A percentile compares a stretch with the other conserved stretches of the same genome.
Evolutionary conservation across 176 grass and related monocot species (phyloP).

Genomic region (Oryza glumipatula): DNA sequence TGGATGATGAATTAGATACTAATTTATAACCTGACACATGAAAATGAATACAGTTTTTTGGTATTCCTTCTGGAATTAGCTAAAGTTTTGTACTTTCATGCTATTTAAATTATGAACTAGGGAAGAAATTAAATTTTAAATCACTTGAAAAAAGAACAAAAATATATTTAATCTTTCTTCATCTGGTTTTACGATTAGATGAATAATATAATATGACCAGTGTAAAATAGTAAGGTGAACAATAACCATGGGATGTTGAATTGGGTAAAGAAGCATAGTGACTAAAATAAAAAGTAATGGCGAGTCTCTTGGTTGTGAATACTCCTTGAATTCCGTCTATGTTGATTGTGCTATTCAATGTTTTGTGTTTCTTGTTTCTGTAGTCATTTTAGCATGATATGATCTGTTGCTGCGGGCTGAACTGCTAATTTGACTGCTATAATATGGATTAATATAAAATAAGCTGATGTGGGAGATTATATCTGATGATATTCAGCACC

Average conservation of each 20-base stretch:
- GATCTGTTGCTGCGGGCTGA: background rate
- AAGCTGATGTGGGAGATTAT: background rate
- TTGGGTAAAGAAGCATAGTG: slow-evolving; percentile 30
- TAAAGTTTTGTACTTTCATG: slow-evolving; percentile 4
- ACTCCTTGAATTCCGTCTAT: background rate
- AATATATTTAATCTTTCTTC: slow-evolving; percentile 14
- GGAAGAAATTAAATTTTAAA: slow-evolving; percentile 1
- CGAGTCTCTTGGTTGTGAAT: background rate
- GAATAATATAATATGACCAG: background rate
- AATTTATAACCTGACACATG: slow-evolving; percentile 30
- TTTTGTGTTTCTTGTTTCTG: slow-evolving; percentile 25
- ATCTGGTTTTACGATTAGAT: slow-evolving; percentile 15
- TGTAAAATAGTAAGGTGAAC: slow-evolving; percentile 27
- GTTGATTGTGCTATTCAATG: background rate
- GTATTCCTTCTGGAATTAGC: slow-evolving; percentile 19
- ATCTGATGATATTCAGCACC: background rate
- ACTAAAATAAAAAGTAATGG: background rate
- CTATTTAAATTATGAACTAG: slow-evolving; percentile 14
- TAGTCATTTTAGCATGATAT: slow-evolving; percentile 3
- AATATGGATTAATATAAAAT: slow-evolving; percentile 19
- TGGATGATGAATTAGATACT: background rate
- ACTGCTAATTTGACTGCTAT: slow-evolving; percentile 2
- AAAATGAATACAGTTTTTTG: slow-evolving; percentile 7
- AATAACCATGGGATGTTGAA: background rate
- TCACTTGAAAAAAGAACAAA: slow-evolving; percentile 1